Conservation (phyloP, 2,329 filamentous ascomycete genomes). For the Cercospora sp. region DNA sequence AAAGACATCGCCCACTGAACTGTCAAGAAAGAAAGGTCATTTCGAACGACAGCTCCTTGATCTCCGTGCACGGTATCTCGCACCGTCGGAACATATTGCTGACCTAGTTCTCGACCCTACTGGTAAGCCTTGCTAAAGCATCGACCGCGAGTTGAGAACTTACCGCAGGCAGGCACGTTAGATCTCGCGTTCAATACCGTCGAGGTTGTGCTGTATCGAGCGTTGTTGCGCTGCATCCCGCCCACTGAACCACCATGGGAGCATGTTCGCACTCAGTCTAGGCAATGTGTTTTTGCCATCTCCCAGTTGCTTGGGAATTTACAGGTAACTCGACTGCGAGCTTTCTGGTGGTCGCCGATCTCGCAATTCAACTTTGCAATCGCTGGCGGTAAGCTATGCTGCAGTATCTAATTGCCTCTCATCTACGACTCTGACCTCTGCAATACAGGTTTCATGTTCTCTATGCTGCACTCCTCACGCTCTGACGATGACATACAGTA, state of each 20-base stretch:
- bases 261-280: conserved; percentile 21
- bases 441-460: conserved; percentile 30
- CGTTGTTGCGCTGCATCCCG: conserved; percentile 24
- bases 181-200: conserved; percentile 26
- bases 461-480: conserved; percentile 26
- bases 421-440: neutral
- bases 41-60: conserved; percentile 26
- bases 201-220: conserved; percentile 26
- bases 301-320: conserved; percentile 26
- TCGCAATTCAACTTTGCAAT: conserved; percentile 26
- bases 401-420: too few species aligned
- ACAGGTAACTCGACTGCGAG: conserved; percentile 26
- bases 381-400: neutral
- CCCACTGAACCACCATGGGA: conserved; percentile 11
- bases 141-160: neutral
- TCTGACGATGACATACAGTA: conserved; percentile 26
- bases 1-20: conserved; percentile 14
- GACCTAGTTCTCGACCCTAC: conserved; percentile 28
- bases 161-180: conserved; percentile 18
- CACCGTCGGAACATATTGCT: conserved; percentile 12
- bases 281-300: conserved; percentile 18
- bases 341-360: conserved; percentile 31
- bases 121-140: conserved; percentile 12
- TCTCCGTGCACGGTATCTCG: conserved; percentile 22
- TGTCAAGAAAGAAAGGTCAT: conserved; percentile 15